phyloP scores from a whole-genome alignment of 1,284 basidiomycete genomes.

The Pseudomicrostroma phylloplanum region DNA sequence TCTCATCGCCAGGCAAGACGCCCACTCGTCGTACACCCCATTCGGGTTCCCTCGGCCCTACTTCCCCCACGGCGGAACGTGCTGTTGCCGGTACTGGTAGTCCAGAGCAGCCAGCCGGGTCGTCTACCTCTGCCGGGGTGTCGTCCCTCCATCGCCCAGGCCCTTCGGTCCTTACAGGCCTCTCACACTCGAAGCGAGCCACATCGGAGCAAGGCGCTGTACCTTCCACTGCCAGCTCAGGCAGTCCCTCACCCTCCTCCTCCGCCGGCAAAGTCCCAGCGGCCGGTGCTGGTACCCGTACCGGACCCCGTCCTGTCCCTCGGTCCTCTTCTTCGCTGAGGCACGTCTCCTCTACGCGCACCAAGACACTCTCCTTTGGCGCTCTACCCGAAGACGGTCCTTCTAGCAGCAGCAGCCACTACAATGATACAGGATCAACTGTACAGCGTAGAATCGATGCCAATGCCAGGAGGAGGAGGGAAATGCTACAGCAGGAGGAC shows the following conservation, averaged over 20 bases:
- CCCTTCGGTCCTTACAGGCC: slow-evolving; percentile 1
- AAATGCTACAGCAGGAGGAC: slow-evolving; percentile 15
- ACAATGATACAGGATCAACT: slow-evolving; percentile 20
- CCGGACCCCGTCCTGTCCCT: slow-evolving; percentile 33
- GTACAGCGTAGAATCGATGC: slow-evolving; percentile 27
- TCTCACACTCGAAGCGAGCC: not conserved
- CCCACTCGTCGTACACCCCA: no score
- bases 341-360: slow-evolving; percentile 23
- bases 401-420: slow-evolving; percentile 9
- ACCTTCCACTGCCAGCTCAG: not conserved
- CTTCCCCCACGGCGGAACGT: no score
- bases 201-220: not conserved
- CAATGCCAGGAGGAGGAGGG: slow-evolving; percentile 22
- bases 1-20: no score
- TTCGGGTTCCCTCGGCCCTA: no score
- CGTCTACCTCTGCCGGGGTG: no score
- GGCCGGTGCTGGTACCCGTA: slow-evolving; percentile 32
- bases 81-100: no score
- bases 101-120: no score
- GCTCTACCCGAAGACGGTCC: slow-evolving; percentile 30
- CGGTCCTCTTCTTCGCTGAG: slow-evolving; percentile 32
- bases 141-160: not conserved
- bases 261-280: slow-evolving; percentile 19
- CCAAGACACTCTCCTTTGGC: slow-evolving; percentile 21
- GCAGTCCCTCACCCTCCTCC: not conserved